Base-by-base conservation (phyloP, 2,329 filamentous ascomycete genomes). In the Aspergillus japonicus region DNA sequence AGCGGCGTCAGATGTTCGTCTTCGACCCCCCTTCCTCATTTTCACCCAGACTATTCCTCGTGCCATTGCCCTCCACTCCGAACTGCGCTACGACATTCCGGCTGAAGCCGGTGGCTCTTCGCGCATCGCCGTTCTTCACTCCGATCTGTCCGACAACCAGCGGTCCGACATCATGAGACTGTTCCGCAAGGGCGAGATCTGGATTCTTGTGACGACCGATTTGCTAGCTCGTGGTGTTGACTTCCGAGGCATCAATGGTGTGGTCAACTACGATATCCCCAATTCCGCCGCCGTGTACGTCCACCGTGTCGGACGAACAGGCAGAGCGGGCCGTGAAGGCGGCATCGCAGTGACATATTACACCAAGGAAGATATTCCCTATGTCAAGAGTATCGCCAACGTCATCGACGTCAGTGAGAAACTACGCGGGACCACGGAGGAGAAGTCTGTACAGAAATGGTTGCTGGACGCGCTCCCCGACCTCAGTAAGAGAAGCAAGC, bases 191-290 rank as follows among this genome's bases (percentile, higher is more conserved):
- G 95, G 93, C 64, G 92, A 98, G 72, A 89, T 98, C 62, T 99
- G 95, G 95, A 87, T 98, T 6, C 83, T 99, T 39, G 95, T 99
- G 73, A 98, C 95, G 0, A 99, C 95, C 0, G 95, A 99, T 72
- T 85, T 99, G 7, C 82, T 99, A 11, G 90, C 93, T 16, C 90
- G 95, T 35, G 95, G 95, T 21, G 88, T 99, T 47, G 95, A 99
- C 76, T 97, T 99, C 79, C 87, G 90, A 8, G 95, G 95, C 53
- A 88, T 99, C 64, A 97, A 97, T 70, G 92, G 93, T 50, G 93
- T 99, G 0, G 90, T 99, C 54, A 99, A 98, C 77, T 99, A 97
- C 78, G 95, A 99, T 74, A 92, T 97, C 8, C 95, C 95, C 0
- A 91, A 89, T n/a, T 93, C 90, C 0, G 89, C 90, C 5, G 94